These are phyloP conservation scores for Trichoderma afroharzianum DNA, from an alignment of 2,329 filamentous ascomycete species.

Conservation along the genomic window DNA sequence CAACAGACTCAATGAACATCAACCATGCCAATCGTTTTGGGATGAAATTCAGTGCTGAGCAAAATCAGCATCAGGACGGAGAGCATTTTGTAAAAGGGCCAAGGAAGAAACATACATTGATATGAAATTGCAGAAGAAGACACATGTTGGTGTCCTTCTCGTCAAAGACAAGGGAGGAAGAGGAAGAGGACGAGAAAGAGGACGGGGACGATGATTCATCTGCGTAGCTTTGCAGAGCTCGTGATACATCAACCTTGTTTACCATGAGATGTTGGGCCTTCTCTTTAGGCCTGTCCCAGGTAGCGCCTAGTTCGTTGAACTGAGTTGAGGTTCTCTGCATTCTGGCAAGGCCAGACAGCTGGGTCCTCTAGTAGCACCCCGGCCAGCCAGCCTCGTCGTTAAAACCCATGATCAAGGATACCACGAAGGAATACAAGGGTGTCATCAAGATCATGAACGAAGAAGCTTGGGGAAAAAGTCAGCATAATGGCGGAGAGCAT, in stretches of 20 bases:
- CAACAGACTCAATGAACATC: too few relatives aligned
- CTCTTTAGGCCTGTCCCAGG: constrained; percentile 29
- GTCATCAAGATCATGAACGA: not conserved
- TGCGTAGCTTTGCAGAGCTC: too few relatives aligned
- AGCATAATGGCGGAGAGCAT: not conserved
- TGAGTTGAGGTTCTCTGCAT: constrained; percentile 20
- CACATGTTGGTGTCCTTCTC: not conserved
- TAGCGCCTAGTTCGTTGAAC: constrained; percentile 33
- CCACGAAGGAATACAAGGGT: not conserved
- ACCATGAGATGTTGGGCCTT: not conserved
- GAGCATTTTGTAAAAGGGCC: not conserved
- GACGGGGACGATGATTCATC: too few relatives aligned
- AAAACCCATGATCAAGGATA: not conserved
- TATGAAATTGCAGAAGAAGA: not conserved
- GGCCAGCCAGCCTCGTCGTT: too few relatives aligned
- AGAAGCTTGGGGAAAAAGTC: not conserved
- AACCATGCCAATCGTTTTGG: not conserved
- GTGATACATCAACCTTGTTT: not conserved
- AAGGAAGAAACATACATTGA: not conserved
- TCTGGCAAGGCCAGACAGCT: not conserved
- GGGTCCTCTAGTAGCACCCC: too few relatives aligned
- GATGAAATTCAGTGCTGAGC: not conserved
- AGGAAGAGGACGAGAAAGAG: too few relatives aligned
- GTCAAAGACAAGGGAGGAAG: too few relatives aligned
- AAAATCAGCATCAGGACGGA: not conserved